These are phyloP conservation scores for Rhodotorula toruloides DNA, from an alignment of 768 basidiomycete species.

Conservation along the genomic window DNA sequence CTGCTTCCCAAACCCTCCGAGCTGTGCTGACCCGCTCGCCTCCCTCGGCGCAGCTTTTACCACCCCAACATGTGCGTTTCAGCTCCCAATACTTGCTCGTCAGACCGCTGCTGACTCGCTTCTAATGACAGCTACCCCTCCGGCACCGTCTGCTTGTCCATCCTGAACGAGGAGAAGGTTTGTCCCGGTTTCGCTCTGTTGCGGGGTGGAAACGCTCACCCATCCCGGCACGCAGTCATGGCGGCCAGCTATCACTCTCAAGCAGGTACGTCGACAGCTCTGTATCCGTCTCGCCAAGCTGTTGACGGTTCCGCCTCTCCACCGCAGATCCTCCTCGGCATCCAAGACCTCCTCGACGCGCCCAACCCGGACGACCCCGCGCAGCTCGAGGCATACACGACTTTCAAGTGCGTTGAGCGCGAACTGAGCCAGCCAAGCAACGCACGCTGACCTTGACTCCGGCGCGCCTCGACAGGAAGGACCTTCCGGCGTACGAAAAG, in stretches of 20 bases:
- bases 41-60: neutral
- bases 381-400: constrained; percentile 95
- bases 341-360: constrained; percentile 90
- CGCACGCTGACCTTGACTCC: neutral
- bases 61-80: constrained; percentile 2
- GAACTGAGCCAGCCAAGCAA: no score
- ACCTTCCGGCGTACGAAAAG: constrained; percentile 87
- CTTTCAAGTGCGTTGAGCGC: constrained; percentile 66
- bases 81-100: no score
- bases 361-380: constrained; percentile 97
- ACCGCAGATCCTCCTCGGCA: constrained; percentile 82
- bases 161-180: constrained; percentile 97
- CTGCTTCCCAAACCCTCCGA: neutral
- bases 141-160: constrained; percentile 95
- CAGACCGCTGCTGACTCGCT: constrained; percentile 66
- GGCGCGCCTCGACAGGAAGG: constrained; percentile 66
- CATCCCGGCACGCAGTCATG: no score
- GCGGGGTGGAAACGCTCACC: no score
- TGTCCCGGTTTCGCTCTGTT: no score
- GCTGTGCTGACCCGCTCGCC: neutral
- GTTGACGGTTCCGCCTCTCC: neutral
- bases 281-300: neutral
- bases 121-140: constrained; percentile 97
- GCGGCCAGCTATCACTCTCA: constrained; percentile 98
- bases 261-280: constrained; percentile 78